Evolutionary conservation across 2,329 filamentous ascomycete species (phyloP), one percentile per base, ranked within the genome.

Genomic region (Colletotrichum eleusines): DNA sequence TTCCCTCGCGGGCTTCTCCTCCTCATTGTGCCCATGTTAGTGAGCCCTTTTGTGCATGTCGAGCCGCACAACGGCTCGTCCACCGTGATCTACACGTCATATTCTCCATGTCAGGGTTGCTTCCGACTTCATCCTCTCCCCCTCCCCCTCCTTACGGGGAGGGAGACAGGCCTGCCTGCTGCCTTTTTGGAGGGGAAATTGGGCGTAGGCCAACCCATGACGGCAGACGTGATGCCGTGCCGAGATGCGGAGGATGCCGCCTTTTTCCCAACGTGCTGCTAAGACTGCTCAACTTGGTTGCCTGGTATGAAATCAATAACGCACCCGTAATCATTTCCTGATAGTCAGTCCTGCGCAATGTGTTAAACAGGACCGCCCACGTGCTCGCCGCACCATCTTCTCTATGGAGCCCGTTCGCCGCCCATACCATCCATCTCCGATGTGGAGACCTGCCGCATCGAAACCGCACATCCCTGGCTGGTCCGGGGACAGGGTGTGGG

Each of bases 361-460:
- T 9, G 3, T 2, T 5, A 26, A n/a, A n/a, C 33, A 33, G 5
- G 14, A 18, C 31, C n/a, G 42, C 11, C 62, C 69, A 71, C 64
- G 64, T 71, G 68, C 69, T 23, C 23, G 18, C 69, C 64, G 69
- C 69, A 59, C 69, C 69, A 64, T 69, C 31, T 46, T 60, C 69
- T 58, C 69, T 59, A 57, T 51, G n/a, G 35, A 63, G 64, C 51
- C 64, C 31, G 53, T 48, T 54, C 44, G 44, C 53, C 63, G 68
- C 54, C 38, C 9, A 12, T 23, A 0, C 23, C n/a, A 23, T 33
- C 59, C 63, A 26, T 18, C 40, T 38, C 35, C 50, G 33, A 48
- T 68, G 69, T 68, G 69, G 64, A 59, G 62, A 59, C 55, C 55
- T 1, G 20, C n/a, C 31, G 3, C 44, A 54, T 20, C 42, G 16